These are phyloP conservation scores for Phylloporus gajari DNA, from an alignment of 1,284 basidiomycete species.

Conservation along the genomic window DNA sequence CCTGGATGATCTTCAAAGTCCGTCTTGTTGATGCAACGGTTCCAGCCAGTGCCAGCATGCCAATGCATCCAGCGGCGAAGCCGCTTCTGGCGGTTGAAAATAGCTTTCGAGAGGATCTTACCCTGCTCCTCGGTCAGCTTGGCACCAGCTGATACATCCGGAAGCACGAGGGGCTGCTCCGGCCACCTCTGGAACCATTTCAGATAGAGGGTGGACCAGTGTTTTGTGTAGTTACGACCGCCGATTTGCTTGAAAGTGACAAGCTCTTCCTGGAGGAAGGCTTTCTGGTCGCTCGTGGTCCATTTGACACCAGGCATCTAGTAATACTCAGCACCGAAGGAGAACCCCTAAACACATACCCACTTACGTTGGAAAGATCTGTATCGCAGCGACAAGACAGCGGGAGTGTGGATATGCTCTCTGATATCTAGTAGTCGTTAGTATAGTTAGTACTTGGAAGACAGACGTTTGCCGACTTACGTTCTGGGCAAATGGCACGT, in stretches of 20 bases:
- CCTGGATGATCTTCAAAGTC: neutral
- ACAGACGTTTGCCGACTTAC: too few relatives aligned
- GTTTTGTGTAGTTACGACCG: neutral
- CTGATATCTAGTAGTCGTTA: too few relatives aligned
- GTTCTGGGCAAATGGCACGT: too few relatives aligned
- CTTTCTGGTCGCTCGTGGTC: neutral
- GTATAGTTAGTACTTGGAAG: too few relatives aligned
- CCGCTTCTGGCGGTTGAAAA: neutral
- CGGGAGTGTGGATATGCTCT: too few relatives aligned
- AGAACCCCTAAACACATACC: too few relatives aligned
- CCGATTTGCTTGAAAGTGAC: neutral
- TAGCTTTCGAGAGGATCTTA: neutral
- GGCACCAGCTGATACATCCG: neutral
- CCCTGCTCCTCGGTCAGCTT: neutral
- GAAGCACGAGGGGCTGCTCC: neutral
- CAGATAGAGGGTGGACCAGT: neutral
- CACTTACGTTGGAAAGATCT: too few relatives aligned
- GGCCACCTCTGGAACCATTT: neutral
- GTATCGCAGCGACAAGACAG: too few relatives aligned
- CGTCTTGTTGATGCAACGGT: neutral
- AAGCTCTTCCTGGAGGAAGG: neutral
- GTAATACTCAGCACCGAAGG: too few relatives aligned
- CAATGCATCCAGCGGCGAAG: neutral
- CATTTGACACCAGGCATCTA: neutral
- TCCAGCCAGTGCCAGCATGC: neutral